Percentiles rank a stretch among this genome's conserved stretches.
These are phyloP conservation scores for Chlorophyllum brunneum DNA, from an alignment of 768 basidiomycete genomes.

Conservation along the genomic window DNA sequence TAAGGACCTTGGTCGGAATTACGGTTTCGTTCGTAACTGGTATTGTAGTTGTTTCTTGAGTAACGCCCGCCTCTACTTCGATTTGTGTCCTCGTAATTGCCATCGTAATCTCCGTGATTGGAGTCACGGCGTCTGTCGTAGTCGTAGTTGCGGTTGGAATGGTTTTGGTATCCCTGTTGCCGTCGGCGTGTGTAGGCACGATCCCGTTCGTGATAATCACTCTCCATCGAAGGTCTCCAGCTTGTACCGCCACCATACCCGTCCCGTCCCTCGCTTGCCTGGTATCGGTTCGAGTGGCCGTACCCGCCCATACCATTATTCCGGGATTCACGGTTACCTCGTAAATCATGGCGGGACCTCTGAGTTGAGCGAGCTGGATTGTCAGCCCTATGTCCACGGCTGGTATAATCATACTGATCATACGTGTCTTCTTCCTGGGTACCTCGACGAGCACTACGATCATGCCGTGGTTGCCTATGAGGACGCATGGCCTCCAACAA, in stretches of 20 bases:
- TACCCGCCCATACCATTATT: neutral
- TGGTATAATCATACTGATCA: neutral
- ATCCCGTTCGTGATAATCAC: neutral
- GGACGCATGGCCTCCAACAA: slow-evolving; percentile 10
- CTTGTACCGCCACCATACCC: neutral
- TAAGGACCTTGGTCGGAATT: neutral
- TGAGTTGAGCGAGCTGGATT: neutral
- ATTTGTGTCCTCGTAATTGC: neutral
- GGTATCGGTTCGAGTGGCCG: neutral
- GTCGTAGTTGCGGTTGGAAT: slow-evolving; percentile 2
- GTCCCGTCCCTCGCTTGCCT: neutral
- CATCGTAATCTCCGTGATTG: slow-evolving; percentile 2
- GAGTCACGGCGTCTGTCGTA: slow-evolving; percentile 4
- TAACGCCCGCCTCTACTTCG: neutral
- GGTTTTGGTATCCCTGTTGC: neutral
- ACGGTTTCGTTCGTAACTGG: too few species aligned
- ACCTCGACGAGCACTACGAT: neutral
- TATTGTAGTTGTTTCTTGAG: too few species aligned
- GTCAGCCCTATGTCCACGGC: neutral
- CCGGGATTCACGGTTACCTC: neutral
- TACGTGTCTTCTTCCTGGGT: neutral
- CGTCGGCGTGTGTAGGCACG: neutral
- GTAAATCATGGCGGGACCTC: neutral
- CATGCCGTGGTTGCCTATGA: neutral
- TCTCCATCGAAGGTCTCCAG: neutral